Conservation (phyloP, 2,329 filamentous ascomycete species). For the Neodidymelliopsis sp. region DNA sequence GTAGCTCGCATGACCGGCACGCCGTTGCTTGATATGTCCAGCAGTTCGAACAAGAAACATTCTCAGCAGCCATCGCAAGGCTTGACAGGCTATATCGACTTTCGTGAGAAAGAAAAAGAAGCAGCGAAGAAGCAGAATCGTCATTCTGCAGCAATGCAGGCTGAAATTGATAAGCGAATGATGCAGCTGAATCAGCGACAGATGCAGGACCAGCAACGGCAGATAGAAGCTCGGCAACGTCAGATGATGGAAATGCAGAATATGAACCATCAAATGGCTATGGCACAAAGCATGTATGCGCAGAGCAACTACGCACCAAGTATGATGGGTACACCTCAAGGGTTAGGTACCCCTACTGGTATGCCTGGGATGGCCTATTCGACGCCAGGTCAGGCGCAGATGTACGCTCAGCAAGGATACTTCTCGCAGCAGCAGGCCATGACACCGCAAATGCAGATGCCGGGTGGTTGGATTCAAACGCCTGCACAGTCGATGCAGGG, state of each 20-base stretch:
- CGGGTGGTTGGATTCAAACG: conserved; percentile 39
- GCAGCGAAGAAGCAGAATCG: conserved; percentile 44
- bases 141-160: conserved; percentile 43
- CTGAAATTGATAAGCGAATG: conserved; percentile 46
- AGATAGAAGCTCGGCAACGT: conserved; percentile 33
- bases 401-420: conserved; percentile 42
- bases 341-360: conserved; percentile 29
- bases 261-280: conserved; percentile 35
- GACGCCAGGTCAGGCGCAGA: conserved; percentile 36
- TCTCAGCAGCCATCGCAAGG: conserved; percentile 57
- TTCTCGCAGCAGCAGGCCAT: conserved; percentile 36
- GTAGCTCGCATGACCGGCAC: conserved; percentile 82
- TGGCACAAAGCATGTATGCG: conserved; percentile 32
- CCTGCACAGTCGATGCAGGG: conserved; percentile 36
- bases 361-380: conserved; percentile 39
- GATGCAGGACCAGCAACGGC: conserved; percentile 39
- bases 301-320: conserved; percentile 34
- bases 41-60: conserved; percentile 53
- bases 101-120: conserved; percentile 76
- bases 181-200: conserved; percentile 43
- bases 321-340: conserved; percentile 27
- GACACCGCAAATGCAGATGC: conserved; percentile 36
- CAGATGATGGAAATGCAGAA: conserved; percentile 38
- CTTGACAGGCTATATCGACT: conserved; percentile 80
- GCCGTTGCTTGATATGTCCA: conserved; percentile 73